Percentiles rank a stretch among this genome's conserved stretches.
These are phyloP conservation scores for Ogataea thermomethanolica DNA, from an alignment of 805 yeast species.

Conservation along the genomic window DNA sequence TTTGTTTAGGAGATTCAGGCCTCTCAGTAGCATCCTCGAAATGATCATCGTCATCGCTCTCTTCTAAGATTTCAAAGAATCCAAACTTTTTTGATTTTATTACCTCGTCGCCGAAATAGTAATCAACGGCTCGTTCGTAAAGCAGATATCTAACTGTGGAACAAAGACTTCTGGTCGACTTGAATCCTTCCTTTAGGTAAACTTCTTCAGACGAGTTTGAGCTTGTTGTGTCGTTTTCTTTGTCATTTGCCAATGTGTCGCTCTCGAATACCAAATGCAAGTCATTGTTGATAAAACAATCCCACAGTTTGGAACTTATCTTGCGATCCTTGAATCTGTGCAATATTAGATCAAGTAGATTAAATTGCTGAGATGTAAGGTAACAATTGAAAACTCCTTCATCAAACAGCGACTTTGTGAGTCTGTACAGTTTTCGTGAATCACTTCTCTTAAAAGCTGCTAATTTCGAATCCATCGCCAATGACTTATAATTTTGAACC, in stretches of 20 bases:
- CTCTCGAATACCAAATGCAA: conserved; percentile 28
- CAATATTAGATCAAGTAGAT: too few relatives aligned
- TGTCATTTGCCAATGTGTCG: conserved; percentile 14
- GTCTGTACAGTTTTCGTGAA: too few relatives aligned
- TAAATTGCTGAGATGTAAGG: too few relatives aligned
- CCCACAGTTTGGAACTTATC: too few relatives aligned
- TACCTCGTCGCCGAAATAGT: conserved; percentile 17
- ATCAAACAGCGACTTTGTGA: too few relatives aligned
- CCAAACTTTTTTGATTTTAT: conserved; percentile 10
- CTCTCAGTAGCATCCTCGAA: conserved; percentile 17
- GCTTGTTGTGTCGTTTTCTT: neutral
- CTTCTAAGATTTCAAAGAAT: conserved; percentile 26
- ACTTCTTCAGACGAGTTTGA: conserved; percentile 27
- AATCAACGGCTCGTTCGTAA: conserved; percentile 68
- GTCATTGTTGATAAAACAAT: too few relatives aligned
- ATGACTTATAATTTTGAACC: too few relatives aligned
- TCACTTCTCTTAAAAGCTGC: too few relatives aligned
- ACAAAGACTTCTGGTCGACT: conserved; percentile 53
- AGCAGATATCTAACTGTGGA: conserved; percentile 62
- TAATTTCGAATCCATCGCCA: too few relatives aligned
- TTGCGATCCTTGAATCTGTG: too few relatives aligned
- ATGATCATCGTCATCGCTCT: conserved; percentile 27
- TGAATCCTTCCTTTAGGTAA: conserved; percentile 44
- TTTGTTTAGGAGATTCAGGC: conserved; percentile 1
- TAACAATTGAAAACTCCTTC: too few relatives aligned